Conservation (phyloP, 2,329 filamentous ascomycete genomes). For the Talaromyces rugulosus region DNA sequence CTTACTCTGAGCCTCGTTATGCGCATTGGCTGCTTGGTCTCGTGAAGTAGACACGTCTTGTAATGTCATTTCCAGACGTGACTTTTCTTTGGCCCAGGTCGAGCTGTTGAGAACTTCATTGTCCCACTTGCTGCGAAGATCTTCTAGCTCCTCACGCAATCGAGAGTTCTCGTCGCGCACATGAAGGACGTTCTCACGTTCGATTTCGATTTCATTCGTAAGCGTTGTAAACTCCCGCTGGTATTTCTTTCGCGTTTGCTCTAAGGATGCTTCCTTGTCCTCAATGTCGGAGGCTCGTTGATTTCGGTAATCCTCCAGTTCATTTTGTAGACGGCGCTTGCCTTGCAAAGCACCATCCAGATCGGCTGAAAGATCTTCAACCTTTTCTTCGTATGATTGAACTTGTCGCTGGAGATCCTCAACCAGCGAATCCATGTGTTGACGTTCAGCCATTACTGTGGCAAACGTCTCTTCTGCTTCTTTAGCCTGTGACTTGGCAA, state of each 20-base stretch:
- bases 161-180: constrained; percentile 78
- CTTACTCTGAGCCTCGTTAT: constrained; percentile 92
- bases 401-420: constrained; percentile 88
- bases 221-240: constrained; percentile 86
- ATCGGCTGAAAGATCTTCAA: constrained; percentile 89
- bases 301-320: constrained; percentile 94
- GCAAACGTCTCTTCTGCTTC: constrained; percentile 91
- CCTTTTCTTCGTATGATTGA: constrained; percentile 81
- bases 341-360: constrained; percentile 79
- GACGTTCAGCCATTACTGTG: constrained; percentile 83
- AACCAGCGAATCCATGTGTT: constrained; percentile 80
- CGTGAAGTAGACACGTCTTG: constrained; percentile 86
- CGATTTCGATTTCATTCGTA: constrained; percentile 87
- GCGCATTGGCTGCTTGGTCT: constrained; percentile 86
- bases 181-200: constrained; percentile 84
- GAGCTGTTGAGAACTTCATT: constrained; percentile 96
- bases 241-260: constrained; percentile 97
- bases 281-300: constrained; percentile 95
- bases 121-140: constrained; percentile 94
- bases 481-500: constrained; percentile 81
- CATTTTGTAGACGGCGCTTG: constrained; percentile 92
- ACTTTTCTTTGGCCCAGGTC: constrained; percentile 97
- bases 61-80: constrained; percentile 81
- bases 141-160: constrained; percentile 92
- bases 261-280: constrained; percentile 92